A percentile compares a stretch with the other conserved stretches of the same genome.
Evolutionary conservation across 1,284 basidiomycete genomes (phyloP).

Genomic region (Pulveroboletus ridleyi): DNA sequence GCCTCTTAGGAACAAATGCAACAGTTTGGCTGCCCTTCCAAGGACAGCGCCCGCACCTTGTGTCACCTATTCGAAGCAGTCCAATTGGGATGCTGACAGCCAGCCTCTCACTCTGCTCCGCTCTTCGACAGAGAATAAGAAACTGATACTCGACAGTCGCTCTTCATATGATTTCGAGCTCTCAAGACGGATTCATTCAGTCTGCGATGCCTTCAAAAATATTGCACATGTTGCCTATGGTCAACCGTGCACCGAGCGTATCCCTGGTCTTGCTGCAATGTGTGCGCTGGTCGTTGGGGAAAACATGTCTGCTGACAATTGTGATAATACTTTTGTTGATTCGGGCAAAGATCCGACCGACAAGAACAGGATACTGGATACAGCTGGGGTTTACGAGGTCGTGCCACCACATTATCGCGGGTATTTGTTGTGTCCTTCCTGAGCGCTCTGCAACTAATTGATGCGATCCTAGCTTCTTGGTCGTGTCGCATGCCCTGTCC

Average conservation of each 20-base stretch:
- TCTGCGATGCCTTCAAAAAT: constrained; percentile 60
- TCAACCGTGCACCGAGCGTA: constrained; percentile 24
- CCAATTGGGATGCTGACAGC: constrained; percentile 30
- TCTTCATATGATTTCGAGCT: constrained; percentile 47
- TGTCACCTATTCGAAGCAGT: constrained; percentile 26
- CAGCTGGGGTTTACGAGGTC: constrained; percentile 53
- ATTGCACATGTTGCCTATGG: constrained; percentile 44
- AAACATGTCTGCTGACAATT: constrained; percentile 41
- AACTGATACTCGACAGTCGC: constrained; percentile 44
- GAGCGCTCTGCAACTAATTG: constrained; percentile 14
- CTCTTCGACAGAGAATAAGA: constrained; percentile 43
- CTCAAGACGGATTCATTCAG: constrained; percentile 53
- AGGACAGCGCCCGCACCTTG: constrained; percentile 19
- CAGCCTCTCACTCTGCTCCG: constrained; percentile 46
- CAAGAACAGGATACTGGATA: constrained; percentile 40
- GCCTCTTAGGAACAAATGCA: constrained; percentile 60
- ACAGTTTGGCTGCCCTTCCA: constrained; percentile 41
- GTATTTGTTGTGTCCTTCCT: constrained; percentile 38
- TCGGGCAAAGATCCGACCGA: constrained; percentile 33
- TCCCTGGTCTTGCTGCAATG: constrained; percentile 49
- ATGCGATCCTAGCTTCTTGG: constrained; percentile 44
- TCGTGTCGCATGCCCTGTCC: constrained; percentile 57
- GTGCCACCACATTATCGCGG: constrained; percentile 55
- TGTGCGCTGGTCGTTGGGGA: constrained; percentile 56
- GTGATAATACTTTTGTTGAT: constrained; percentile 29